These are phyloP conservation scores for Carpinus fangiana DNA, from an alignment of 306 rosid species.

Conservation along the genomic window DNA sequence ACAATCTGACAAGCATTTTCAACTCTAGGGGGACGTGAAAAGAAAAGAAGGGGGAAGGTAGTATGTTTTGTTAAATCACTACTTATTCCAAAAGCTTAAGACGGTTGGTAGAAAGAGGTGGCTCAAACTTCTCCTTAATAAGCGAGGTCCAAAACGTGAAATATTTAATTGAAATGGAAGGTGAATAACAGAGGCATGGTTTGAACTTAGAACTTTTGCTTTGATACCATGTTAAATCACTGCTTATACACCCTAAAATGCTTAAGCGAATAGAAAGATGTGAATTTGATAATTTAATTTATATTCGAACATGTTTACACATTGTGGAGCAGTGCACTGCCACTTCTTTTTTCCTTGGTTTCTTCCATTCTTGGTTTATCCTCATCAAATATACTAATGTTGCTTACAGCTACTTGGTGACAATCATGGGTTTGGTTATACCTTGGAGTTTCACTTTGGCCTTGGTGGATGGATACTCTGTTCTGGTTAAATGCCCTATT, in stretches of 20 bases:
- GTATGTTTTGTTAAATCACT: background rate
- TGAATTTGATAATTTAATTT: too few species aligned
- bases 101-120: too few species aligned
- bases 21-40: background rate
- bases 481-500: conserved; percentile 63
- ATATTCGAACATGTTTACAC: background rate
- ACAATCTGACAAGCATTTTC: background rate
- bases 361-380: conserved; percentile 13
- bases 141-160: too few species aligned
- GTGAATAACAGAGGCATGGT: too few species aligned
- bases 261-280: too few species aligned
- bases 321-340: too few species aligned
- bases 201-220: too few species aligned
- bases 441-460: conserved; percentile 95
- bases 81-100: too few species aligned
- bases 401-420: conserved; percentile 66
- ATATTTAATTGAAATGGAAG: too few species aligned
- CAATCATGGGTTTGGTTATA: conserved; percentile 85
- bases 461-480: conserved; percentile 78
- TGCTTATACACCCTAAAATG: too few species aligned
- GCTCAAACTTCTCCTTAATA: too few species aligned
- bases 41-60: background rate
- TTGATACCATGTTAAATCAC: too few species aligned
- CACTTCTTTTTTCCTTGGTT: background rate
- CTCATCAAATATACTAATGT: conserved; percentile 7